Percentiles rank a stretch among this genome's conserved stretches.
These are phyloP conservation scores for Corrigiola litoralis DNA, from an alignment of 179 eudicot genomes.

Conservation along the genomic window DNA sequence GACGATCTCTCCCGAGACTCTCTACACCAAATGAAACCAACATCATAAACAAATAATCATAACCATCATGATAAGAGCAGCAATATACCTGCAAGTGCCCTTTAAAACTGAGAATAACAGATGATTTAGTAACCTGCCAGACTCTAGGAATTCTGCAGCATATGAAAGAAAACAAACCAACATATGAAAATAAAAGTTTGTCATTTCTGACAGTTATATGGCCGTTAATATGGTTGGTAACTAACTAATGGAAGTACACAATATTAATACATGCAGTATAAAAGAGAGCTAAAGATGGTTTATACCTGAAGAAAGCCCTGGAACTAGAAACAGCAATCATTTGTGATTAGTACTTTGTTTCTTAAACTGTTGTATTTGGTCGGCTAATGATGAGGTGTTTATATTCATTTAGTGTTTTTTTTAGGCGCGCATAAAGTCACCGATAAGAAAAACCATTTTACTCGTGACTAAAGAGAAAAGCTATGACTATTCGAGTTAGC, in stretches of 20 bases:
- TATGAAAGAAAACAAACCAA: neutral
- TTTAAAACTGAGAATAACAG: neutral
- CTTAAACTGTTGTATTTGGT: no score
- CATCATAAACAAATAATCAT: neutral
- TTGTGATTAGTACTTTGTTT: no score
- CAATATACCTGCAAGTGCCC: slow-evolving; percentile 15
- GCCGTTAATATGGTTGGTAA: neutral
- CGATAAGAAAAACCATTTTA: no score
- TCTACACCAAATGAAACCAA: neutral
- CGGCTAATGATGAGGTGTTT: no score
- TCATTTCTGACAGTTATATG: neutral
- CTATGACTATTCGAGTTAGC: no score
- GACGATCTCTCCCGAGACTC: no score
- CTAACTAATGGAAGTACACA: no score
- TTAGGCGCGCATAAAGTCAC: no score
- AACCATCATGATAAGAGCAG: neutral
- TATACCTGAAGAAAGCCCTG: slow-evolving; percentile 2
- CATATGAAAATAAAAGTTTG: neutral
- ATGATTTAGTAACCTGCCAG: slow-evolving; percentile 7
- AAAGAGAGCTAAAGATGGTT: neutral
- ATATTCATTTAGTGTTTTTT: no score
- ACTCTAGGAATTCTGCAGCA: slow-evolving; percentile 17
- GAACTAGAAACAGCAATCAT: slow-evolving; percentile 1
- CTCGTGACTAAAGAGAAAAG: no score
- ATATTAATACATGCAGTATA: neutral